These are phyloP conservation scores for Penicillium sp. DNA, from an alignment of 2,329 filamentous ascomycete genomes.

Conservation along the genomic window DNA sequence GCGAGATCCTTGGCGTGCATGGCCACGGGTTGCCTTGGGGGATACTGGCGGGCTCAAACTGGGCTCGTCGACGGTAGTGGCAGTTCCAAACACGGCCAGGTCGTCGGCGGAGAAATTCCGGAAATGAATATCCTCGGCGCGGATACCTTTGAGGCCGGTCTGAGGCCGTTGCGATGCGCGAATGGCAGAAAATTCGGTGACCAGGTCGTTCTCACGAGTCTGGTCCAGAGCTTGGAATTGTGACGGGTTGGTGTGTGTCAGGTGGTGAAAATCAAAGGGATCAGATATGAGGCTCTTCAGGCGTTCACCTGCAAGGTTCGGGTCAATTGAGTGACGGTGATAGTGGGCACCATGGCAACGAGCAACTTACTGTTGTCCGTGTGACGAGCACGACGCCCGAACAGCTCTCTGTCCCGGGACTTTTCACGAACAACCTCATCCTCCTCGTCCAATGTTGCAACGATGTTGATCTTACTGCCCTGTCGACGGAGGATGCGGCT, in stretches of 20 bases:
- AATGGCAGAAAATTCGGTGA: slow-evolving; percentile 56
- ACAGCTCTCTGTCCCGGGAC: slow-evolving; percentile 37
- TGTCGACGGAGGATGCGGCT: slow-evolving; percentile 51
- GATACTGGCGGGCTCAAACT: slow-evolving; percentile 35
- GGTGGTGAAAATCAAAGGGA: slow-evolving; percentile 66
- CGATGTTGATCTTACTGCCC: slow-evolving; percentile 49
- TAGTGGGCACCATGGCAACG: neutral
- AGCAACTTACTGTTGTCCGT: slow-evolving; percentile 39
- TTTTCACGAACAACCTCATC: slow-evolving; percentile 39
- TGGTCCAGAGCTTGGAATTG: slow-evolving; percentile 57
- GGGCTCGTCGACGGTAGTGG: slow-evolving; percentile 25
- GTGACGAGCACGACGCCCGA: slow-evolving; percentile 36
- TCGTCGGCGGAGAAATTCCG: slow-evolving; percentile 38
- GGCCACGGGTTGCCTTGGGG: slow-evolving; percentile 27
- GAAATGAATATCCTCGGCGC: slow-evolving; percentile 50
- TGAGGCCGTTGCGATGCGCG: slow-evolving; percentile 55
- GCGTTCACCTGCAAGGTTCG: slow-evolving; percentile 36
- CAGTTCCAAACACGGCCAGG: slow-evolving; percentile 22
- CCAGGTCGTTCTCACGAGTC: slow-evolving; percentile 54
- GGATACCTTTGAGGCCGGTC: slow-evolving; percentile 55
- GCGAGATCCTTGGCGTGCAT: slow-evolving; percentile 37
- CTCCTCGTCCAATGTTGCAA: slow-evolving; percentile 43
- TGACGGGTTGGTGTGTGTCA: slow-evolving; percentile 60
- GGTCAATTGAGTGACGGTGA: slow-evolving; percentile 1
- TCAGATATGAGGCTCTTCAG: slow-evolving; percentile 58